Base-by-base conservation (phyloP, 805 yeast species). In the Kodamaea lidongshanica region DNA sequence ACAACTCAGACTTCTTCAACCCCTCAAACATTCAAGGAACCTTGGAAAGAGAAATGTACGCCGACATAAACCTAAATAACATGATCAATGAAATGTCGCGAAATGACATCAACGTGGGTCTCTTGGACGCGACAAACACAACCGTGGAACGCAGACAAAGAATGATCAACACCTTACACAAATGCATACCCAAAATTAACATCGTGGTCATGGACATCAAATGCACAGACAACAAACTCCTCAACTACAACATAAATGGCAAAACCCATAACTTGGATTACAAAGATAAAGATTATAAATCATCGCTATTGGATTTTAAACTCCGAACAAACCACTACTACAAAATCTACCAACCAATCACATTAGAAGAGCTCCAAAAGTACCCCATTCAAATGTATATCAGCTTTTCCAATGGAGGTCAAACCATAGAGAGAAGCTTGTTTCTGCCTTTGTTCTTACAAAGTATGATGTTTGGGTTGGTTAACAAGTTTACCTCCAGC, bases 191-290 rank as follows among this genome's bases (percentile, higher is more conserved):
- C 25, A 63, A 66, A 26, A 35, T 48, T 19, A 63, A 65, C 28
- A 67, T 81, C 3, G 48, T 77, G 9, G 60, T 79, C 6, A 54
- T 80, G 23, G 82, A 80, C 46, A 70, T 80, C 16, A 66, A 72
- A 39, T 76, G 83, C 44, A 52, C 62, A n/a, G 72, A 76, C 46
- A 51, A 52, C 17, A 61, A 61, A 11, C 62, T 76, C 17, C 54
- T 77, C 41, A 61, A 70, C 35, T 80, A 51, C 50, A 80, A 80
- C 52, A 75, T 79, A 32, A 76, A 72, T 42, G 72, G 74, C 30
- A 80, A 80, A 50, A 69, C 86, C 1, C 61, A 57, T 31, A 78
- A 77, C 45, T 67, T 64, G 21, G 88, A 80, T 48, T 80, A 80
- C 50, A 55, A 50, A 32, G 67, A 68, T 27, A 60, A 62, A 40